Base-by-base conservation (phyloP, 805 yeast genomes). In the Dipodascopsis uninucleata region DNA sequence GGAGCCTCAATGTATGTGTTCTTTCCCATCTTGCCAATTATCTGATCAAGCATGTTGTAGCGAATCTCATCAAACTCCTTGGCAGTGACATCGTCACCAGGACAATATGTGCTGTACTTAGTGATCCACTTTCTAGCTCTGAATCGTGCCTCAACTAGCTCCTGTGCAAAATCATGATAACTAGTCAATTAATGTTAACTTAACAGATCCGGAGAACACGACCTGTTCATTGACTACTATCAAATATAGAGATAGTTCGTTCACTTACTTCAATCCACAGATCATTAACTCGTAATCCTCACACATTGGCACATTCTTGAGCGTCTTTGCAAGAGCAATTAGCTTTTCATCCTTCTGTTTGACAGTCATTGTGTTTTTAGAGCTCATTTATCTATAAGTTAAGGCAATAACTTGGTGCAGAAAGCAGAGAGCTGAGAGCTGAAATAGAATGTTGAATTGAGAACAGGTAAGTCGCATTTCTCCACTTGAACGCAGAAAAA, bases 281-380 rank as follows among this genome's bases (percentile, higher is more conserved):
- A 79, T 73, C 82, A 79, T 77, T 51, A 66, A 68, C 53, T 76
- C 77, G 59, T 78, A 79, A 39, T 75, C 75, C 3, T 58, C 65
- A 12, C 36, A 31, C 35, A 23, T 23, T 5, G 51, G 51, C 14
- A 41, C 41, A 32, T 36, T 4, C 4, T 31, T n/a, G 26, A 46
- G 22, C 14, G 29, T 31, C 28, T 36, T 39, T 23, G 47, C 24
- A n/a, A 26, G 16, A 14, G 43, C 52, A 14, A 47, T 35, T 8
- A 40, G 29, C 12, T 40, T 33, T 3, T 36, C 46, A 17, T 34
- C 21, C 18, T 29, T 34, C 29, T 24, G 23, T n/a, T 10, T 24
- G 23, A 20, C 35, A n/a, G 36, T 42, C 36, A 29, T 31, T n/a
- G n/a, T n/a, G n/a, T n/a, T n/a, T n/a, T n/a, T n/a, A n/a, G n/a